Evolutionary conservation across 208 protist genomes (phyloP).

Genomic region (Acanthamoeba polyphaga): DNA sequence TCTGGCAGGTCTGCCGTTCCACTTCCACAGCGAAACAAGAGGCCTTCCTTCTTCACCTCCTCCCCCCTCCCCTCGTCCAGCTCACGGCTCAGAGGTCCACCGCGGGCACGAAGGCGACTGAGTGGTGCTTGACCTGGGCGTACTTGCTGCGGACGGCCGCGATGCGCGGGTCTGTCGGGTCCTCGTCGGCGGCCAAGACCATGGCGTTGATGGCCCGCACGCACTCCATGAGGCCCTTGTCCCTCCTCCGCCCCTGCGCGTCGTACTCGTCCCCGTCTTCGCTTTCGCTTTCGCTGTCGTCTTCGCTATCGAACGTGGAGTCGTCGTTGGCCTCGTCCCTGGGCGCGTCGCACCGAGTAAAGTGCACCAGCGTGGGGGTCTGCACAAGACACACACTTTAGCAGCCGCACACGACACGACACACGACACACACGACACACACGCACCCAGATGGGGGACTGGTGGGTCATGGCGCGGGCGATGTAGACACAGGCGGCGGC

Average conservation of each 20-base stretch:
- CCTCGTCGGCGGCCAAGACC: background rate
- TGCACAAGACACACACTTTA: background rate
- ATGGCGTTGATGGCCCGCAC: slow-evolving; percentile 11
- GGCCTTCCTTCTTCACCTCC: too few species aligned
- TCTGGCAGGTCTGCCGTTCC: too few species aligned
- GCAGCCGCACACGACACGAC: background rate
- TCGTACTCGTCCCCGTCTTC: background rate
- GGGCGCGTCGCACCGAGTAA: background rate
- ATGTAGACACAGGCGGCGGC: slow-evolving; percentile 85
- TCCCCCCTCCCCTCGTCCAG: too few species aligned
- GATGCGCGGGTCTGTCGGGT: background rate
- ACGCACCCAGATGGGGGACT: slow-evolving; percentile 26
- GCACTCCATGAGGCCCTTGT: slow-evolving; percentile 39
- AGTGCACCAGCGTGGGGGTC: slow-evolving; percentile 26
- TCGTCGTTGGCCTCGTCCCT: too few species aligned
- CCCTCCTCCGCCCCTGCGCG: background rate
- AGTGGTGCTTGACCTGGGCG: slow-evolving; percentile 21
- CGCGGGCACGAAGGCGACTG: background rate
- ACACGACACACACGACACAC: background rate
- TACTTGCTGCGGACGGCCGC: slow-evolving; percentile 3
- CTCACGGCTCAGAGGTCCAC: background rate
- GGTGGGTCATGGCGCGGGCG: slow-evolving; percentile 63
- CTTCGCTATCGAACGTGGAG: background rate
- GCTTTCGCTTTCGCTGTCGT: background rate
- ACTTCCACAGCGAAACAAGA: too few species aligned